Evolutionary conservation across 371 early-diverging fungal genomes (phyloP), one percentile per base, ranked within the genome.

Genomic region (Syncephalastrum contaminatum): DNA sequence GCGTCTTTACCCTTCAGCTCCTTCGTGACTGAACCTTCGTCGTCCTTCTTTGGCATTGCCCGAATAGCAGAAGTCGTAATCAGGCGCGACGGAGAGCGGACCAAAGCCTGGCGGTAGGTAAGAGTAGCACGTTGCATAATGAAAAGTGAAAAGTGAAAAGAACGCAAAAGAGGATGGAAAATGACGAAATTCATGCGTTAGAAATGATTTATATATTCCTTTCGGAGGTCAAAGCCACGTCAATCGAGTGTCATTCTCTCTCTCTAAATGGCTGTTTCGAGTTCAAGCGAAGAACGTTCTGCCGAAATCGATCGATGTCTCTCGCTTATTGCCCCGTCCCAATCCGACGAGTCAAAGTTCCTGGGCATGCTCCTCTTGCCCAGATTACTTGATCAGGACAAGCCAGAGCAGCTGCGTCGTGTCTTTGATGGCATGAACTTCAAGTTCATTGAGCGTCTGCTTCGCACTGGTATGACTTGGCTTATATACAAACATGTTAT

Each of bases 351-450:
- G 42, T 72, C 70, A 15, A 79, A 79, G 22, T 82, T 82, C 63
- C 76, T 77, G 14, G 82, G 76, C 10, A 73, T 82, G 67, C 59
- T 77, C 42, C 63, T 82, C n/a, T 49, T 82, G 8, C 82, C 82
- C 6, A 69, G 75, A 44, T 53, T 82, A 5, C 53, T 82, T 0
- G 61, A 77, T 27, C 67, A 70, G n/a, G 64, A 72, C 51, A 60
- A 73, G 16, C 40, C 42, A 3, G 58, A 62, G n/a, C 44, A 63
- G 6, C 54, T 79, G 1, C 66, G 69, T 43, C 67, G 58, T 53
- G 79, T 73, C 0, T 79, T 73, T 48, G 63, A 73, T 44, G 72
- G 68, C 45, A 79, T 79, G 79, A 79, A 79, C 42, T 79, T 79
- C 50, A 69, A 64, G 43, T 79, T 79, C 50, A 63, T 79, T 55